Percentiles rank a stretch among this genome's conserved stretches.
phyloP scores from a whole-genome alignment of 352 stramenopile genomes.

The Globisporangium heterothallicum region DNA sequence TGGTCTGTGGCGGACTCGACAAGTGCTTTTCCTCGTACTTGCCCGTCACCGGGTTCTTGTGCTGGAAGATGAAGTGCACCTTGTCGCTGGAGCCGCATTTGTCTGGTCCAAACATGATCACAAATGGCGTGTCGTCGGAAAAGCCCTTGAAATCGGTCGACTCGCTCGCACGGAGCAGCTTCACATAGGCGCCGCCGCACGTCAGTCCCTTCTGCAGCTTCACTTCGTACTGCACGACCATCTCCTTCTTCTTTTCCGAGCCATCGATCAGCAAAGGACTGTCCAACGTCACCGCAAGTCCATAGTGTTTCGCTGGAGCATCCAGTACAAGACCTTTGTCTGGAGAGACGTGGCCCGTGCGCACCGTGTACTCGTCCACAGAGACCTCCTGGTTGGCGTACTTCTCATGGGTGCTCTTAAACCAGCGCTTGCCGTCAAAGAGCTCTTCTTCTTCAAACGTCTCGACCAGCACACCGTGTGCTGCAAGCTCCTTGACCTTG shows the following conservation, averaged over 20 bases:
- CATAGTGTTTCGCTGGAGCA: constrained; percentile 70
- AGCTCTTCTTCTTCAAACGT: constrained; percentile 62
- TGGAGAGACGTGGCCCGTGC: constrained; percentile 42
- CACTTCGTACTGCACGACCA: constrained; percentile 95
- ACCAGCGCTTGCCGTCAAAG: constrained; percentile 67
- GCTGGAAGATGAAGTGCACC: constrained; percentile 94
- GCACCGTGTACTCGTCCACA: constrained; percentile 58
- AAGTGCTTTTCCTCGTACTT: constrained; percentile 94
- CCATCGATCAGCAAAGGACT: constrained; percentile 61
- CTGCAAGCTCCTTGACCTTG: constrained; percentile 44
- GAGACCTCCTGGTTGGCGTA: constrained; percentile 68
- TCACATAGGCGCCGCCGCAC: constrained; percentile 93
- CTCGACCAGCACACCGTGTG: constrained; percentile 66
- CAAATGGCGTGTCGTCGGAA: constrained; percentile 85
- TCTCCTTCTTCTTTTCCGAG: constrained; percentile 63
- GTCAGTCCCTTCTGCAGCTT: constrained; percentile 88
- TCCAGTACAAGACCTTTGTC: constrained; percentile 75
- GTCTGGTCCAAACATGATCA: constrained; percentile 96
- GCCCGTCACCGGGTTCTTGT: constrained; percentile 90
- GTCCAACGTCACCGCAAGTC: constrained; percentile 66
- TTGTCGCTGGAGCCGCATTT: constrained; percentile 93
- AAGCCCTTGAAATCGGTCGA: constrained; percentile 55
- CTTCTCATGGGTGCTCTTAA: constrained; percentile 81
- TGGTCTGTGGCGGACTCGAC: constrained; percentile 62
- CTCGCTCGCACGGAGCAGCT: constrained; percentile 81